Conservation (phyloP, 257 asterid genomes). For the Gentiana dahurica region DNA sequence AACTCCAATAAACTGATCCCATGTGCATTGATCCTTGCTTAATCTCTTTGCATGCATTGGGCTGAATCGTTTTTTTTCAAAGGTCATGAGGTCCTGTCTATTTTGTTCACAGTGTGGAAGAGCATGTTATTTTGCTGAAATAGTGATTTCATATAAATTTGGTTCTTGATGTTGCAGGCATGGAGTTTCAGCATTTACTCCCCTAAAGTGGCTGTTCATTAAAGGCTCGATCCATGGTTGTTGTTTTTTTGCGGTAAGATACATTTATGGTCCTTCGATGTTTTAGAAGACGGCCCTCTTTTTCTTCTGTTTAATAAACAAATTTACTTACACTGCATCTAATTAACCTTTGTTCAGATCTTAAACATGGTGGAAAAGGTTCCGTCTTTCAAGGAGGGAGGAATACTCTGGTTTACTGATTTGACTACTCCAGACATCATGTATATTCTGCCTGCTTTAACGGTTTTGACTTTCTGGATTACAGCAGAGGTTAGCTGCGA, state of each 20-base stretch:
- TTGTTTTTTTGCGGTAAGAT: conserved; percentile 88
- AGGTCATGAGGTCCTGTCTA: too few species aligned
- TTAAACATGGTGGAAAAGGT: conserved; percentile 73
- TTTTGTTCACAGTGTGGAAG: too few species aligned
- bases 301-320: background rate
- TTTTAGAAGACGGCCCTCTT: too few species aligned
- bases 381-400: conserved; percentile 92
- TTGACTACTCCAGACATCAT: conserved; percentile 80
- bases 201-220: conserved; percentile 63
- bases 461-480: conserved; percentile 85
- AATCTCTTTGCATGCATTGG: too few species aligned
- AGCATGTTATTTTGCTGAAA: too few species aligned
- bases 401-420: conserved; percentile 81
- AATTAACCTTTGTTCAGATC: conserved; percentile 36
- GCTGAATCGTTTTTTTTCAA: too few species aligned
- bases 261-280: conserved; percentile 8
- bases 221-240: conserved; percentile 71
- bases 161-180: conserved; percentile 43
- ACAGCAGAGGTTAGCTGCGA: conserved; percentile 67
- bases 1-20: too few species aligned
- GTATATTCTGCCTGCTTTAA: conserved; percentile 68
- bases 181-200: conserved; percentile 81
- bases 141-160: too few species aligned
- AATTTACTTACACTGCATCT: background rate
- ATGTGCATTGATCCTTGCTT: too few species aligned